Percentiles rank a stretch among this genome's conserved stretches.
These are phyloP conservation scores for Pythium aquatile DNA, from an alignment of 352 stramenopile genomes.

Conservation along the genomic window DNA sequence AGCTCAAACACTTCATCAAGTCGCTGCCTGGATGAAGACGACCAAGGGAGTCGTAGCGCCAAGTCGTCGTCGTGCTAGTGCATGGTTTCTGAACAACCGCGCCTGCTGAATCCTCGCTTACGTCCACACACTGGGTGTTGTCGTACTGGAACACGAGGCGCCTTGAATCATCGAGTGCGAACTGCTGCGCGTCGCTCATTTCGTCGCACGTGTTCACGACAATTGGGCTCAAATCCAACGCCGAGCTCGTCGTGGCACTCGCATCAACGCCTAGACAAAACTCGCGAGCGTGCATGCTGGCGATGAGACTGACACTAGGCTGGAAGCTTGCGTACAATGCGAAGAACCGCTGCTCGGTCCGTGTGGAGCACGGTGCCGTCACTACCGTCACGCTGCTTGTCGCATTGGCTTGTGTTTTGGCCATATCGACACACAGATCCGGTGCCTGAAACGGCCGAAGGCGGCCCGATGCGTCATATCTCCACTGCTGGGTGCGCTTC, in stretches of 20 bases:
- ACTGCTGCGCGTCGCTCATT: background rate
- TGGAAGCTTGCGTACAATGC: constrained; percentile 13
- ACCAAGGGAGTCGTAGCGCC: constrained; percentile 13
- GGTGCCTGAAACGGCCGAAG: background rate
- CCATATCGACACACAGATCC: background rate
- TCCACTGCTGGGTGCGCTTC: background rate
- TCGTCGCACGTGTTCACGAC: constrained; percentile 3
- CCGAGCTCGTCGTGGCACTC: constrained; percentile 8
- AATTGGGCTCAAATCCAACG: constrained; percentile 10
- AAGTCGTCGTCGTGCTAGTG: background rate
- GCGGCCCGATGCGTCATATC: background rate
- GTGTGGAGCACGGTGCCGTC: background rate
- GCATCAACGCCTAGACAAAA: constrained; percentile 1
- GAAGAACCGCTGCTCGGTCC: constrained; percentile 12
- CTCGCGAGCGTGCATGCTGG: background rate
- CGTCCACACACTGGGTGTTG: constrained; percentile 7
- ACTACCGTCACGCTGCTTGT: background rate
- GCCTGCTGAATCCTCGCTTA: background rate
- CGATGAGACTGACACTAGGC: constrained; percentile 9
- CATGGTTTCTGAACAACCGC: constrained; percentile 9
- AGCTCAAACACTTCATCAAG: background rate
- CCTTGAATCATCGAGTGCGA: constrained; percentile 8
- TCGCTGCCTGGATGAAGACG: constrained; percentile 1
- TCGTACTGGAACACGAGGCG: constrained; percentile 12
- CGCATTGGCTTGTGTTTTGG: background rate